Conservation (phyloP, 805 yeast species). For the Kodamaea restingae region DNA sequence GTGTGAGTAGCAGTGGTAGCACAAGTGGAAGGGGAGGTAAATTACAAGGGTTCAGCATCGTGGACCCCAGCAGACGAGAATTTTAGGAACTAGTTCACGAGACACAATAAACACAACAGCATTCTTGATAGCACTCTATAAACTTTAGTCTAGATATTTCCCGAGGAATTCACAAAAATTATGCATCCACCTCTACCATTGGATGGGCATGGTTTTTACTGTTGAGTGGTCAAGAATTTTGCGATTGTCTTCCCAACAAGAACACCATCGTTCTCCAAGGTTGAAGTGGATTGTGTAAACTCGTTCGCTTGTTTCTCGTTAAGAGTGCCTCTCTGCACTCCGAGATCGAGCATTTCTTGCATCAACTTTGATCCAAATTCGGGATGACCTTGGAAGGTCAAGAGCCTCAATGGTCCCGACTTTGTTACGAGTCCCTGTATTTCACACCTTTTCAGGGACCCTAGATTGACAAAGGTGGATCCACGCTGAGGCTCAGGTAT, state of each 20-base stretch:
- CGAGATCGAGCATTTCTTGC: constrained; percentile 20
- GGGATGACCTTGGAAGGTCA: constrained; percentile 89
- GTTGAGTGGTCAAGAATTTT: constrained; percentile 21
- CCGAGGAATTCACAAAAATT: no score
- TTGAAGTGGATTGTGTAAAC: constrained; percentile 26
- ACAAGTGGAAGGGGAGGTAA: constrained; percentile 24
- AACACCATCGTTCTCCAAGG: constrained; percentile 38
- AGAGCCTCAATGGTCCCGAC: constrained; percentile 42
- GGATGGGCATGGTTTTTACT: not conserved
- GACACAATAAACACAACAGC: no score
- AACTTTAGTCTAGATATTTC: no score
- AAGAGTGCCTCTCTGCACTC: constrained; percentile 14
- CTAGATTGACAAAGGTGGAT: constrained; percentile 38
- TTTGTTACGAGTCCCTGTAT: constrained; percentile 61
- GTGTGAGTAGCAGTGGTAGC: constrained; percentile 14
- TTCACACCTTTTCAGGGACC: constrained; percentile 51
- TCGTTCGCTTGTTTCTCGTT: constrained; percentile 25
- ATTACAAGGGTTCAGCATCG: constrained; percentile 37
- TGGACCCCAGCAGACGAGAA: constrained; percentile 27
- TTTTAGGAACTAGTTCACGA: constrained; percentile 1
- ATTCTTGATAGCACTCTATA: no score
- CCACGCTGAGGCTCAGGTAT: constrained; percentile 30
- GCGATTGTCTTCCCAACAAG: constrained; percentile 34
- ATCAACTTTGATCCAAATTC: constrained; percentile 52
- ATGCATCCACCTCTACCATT: not conserved